phyloP scores from a whole-genome alignment of 208 protist species.

The Trypanosoma congolense region DNA sequence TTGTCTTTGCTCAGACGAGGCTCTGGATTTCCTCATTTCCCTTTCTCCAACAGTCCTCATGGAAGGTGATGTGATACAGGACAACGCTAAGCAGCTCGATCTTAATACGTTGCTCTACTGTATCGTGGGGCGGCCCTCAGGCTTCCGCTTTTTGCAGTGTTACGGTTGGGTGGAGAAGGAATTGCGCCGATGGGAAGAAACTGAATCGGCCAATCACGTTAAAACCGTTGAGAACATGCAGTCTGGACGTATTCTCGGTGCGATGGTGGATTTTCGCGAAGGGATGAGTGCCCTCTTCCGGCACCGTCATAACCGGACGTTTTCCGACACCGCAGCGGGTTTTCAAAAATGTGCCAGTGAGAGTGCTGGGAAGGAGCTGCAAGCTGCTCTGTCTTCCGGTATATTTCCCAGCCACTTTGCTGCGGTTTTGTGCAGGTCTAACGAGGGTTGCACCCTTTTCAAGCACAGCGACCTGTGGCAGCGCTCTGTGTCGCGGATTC shows the following conservation, averaged over 20 bases:
- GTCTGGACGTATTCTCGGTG: slow-evolving; percentile 20
- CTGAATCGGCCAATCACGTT: slow-evolving; percentile 53
- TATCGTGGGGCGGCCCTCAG: slow-evolving; percentile 63
- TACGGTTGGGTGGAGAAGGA: slow-evolving; percentile 85
- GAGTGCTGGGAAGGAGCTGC: slow-evolving; percentile 6
- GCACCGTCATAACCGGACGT: slow-evolving; percentile 35
- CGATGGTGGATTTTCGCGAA: slow-evolving; percentile 13
- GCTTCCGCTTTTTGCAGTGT: slow-evolving; percentile 81
- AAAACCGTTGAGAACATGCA: slow-evolving; percentile 50
- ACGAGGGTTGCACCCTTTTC: slow-evolving; percentile 76
- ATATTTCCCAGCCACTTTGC: slow-evolving; percentile 85
- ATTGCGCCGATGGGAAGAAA: slow-evolving; percentile 72
- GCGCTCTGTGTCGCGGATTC: slow-evolving; percentile 56
- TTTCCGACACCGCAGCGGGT: slow-evolving; percentile 31
- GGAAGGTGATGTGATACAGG: slow-evolving; percentile 73
- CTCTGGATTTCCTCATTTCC: slow-evolving; percentile 81
- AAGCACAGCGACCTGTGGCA: slow-evolving; percentile 80
- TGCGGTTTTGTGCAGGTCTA: slow-evolving; percentile 60
- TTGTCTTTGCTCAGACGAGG: slow-evolving; percentile 81
- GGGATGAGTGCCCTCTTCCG: slow-evolving; percentile 7
- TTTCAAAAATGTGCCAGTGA: slow-evolving; percentile 8
- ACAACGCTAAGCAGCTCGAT: slow-evolving; percentile 57
- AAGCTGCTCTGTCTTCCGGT: slow-evolving; percentile 5
- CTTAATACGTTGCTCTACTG: slow-evolving; percentile 73
- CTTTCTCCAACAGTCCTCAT: slow-evolving; percentile 76